phyloP scores from a whole-genome alignment of 2,329 filamentous ascomycete species.

The Exophiala sideris region DNA sequence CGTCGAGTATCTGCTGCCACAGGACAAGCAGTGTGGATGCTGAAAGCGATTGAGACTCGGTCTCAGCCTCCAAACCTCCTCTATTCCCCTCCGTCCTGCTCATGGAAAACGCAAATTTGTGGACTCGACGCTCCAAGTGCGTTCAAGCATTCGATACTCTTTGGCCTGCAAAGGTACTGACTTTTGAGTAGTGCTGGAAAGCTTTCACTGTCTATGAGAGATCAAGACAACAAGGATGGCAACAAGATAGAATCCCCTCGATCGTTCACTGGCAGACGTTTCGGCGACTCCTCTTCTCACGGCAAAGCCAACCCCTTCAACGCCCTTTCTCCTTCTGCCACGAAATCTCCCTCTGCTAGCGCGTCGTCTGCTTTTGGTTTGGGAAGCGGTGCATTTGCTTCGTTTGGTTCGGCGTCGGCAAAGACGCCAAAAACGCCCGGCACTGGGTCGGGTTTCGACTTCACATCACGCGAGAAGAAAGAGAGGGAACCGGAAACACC shows the following conservation, averaged over 20 bases:
- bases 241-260: conserved; percentile 58
- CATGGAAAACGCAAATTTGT: conserved; percentile 51
- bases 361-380: conserved; percentile 89
- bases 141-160: conserved; percentile 22
- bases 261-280: conserved; percentile 67
- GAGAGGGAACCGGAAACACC: conserved; percentile 46
- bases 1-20: no score
- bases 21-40: no score
- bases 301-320: conserved; percentile 75
- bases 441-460: conserved; percentile 70
- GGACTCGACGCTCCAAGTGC: conserved; percentile 50
- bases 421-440: conserved; percentile 81
- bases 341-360: conserved; percentile 68
- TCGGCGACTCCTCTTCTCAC: conserved; percentile 70
- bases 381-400: conserved; percentile 92
- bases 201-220: conserved; percentile 79
- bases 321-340: conserved; percentile 66
- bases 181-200: conserved; percentile 66
- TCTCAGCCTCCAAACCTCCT: neutral
- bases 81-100: conserved; percentile 26
- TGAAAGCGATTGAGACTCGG: neutral
- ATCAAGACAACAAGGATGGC: conserved; percentile 53
- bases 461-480: conserved; percentile 66
- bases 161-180: conserved; percentile 27
- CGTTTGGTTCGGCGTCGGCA: conserved; percentile 66